These are phyloP conservation scores for Rhododendron henanense DNA, from an alignment of 148 eudicot species.

Conservation along the genomic window DNA sequence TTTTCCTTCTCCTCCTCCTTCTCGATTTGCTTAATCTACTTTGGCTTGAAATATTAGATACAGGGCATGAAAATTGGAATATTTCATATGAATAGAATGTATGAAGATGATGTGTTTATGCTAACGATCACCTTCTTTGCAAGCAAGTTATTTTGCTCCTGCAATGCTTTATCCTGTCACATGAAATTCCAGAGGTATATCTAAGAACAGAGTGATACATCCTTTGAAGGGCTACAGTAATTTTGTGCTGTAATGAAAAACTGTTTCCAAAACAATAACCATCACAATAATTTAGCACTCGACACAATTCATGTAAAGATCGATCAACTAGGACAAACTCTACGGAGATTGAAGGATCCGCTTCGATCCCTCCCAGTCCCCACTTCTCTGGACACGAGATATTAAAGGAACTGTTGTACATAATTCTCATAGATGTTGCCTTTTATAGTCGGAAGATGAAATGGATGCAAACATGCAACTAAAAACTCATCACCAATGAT, in stretches of 20 bases:
- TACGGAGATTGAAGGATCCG: not conserved
- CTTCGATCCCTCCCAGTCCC: not conserved
- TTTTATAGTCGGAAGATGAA: not conserved
- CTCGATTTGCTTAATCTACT: constrained; percentile 54
- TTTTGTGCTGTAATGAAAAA: not conserved
- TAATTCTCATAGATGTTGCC: not conserved
- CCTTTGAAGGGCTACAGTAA: not conserved
- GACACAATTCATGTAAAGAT: not conserved
- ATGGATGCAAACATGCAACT: not conserved
- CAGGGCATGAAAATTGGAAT: not conserved
- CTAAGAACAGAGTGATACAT: not conserved
- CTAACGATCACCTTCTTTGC: constrained; percentile 43
- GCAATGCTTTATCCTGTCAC: constrained; percentile 65
- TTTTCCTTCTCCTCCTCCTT: constrained; percentile 39
- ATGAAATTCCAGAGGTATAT: not conserved
- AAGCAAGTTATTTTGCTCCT: constrained; percentile 59
- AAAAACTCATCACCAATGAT: not conserved
- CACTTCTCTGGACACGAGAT: not conserved
- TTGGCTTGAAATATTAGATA: constrained; percentile 9
- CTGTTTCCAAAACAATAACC: not conserved
- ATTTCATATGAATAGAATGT: not conserved
- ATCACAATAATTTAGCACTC: not conserved
- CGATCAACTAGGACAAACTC: not conserved
- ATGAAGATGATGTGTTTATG: not conserved
- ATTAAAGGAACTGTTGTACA: not conserved